A percentile compares a stretch with the other conserved stretches of the same genome.
phyloP scores from a whole-genome alignment of 1,284 basidiomycete species.

The Ustilago lituana region DNA sequence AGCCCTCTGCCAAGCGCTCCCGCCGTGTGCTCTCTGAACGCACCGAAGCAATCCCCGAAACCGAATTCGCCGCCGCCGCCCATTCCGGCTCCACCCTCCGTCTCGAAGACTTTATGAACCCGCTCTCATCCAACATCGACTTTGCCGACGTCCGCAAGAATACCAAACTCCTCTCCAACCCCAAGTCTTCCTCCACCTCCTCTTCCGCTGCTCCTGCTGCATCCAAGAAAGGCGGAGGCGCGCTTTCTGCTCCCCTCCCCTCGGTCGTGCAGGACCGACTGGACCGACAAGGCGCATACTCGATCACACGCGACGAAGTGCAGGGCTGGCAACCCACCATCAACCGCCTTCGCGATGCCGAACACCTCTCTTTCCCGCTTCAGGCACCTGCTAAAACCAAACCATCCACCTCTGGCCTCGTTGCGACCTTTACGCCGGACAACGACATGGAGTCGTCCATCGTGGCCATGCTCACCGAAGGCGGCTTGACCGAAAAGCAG shows the following conservation, averaged over 20 bases:
- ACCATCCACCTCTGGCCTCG: conserved; percentile 76
- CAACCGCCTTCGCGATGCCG: conserved; percentile 73
- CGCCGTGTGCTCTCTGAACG: conserved; percentile 76
- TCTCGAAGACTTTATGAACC: conserved; percentile 79
- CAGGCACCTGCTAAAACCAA: conserved; percentile 72
- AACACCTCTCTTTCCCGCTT: conserved; percentile 89
- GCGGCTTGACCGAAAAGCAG: conserved; percentile 73
- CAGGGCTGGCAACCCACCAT: conserved; percentile 93
- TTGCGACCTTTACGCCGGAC: conserved; percentile 72
- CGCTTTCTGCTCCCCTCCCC: conserved; percentile 85
- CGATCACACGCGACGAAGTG: conserved; percentile 88
- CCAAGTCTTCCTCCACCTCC: neutral
- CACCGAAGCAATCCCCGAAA: conserved; percentile 79
- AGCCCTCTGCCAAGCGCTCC: conserved; percentile 69
- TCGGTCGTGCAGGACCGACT: conserved; percentile 86
- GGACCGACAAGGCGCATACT: conserved; percentile 92
- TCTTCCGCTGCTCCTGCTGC: conserved; percentile 71
- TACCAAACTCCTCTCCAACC: conserved; percentile 46
- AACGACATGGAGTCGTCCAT: conserved; percentile 60
- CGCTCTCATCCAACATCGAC: conserved; percentile 69
- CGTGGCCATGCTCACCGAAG: conserved; percentile 63
- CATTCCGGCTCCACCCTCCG: conserved; percentile 38
- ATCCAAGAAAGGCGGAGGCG: conserved; percentile 72
- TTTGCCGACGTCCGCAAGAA: conserved; percentile 47
- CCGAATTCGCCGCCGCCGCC: conserved; percentile 66